Base-by-base conservation (phyloP, 805 yeast genomes). In the Isabelozyma gotoi region DNA sequence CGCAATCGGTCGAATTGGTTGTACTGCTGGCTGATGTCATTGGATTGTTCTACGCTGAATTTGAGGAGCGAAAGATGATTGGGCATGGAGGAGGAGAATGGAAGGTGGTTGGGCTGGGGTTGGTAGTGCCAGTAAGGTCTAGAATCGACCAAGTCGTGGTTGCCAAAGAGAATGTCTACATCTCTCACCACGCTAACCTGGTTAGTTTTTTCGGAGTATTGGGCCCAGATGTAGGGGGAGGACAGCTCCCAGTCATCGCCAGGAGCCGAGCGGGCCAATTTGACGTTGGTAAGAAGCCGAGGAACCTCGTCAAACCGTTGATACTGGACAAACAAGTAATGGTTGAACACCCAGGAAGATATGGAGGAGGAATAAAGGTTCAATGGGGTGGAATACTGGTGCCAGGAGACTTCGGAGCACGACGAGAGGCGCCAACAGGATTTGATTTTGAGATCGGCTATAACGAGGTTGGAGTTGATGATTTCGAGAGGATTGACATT, bases 141-240 rank as follows among this genome's bases (percentile, higher is more conserved):
- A 3, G 58, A 34, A 42, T 66, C 71, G 12, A 38, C 40, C 41
- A 65, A 47, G 48, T 65, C 70, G n/a, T 53, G 53, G 29, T 52
- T 44, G 7, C 71, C 71, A 36, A 54, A 60, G 24, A 66, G 52
- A 7, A 65, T 52, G 40, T 61, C 63, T 12, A 66, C 40, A 17
- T 58, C 57, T 24, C 66, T 54, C 6, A 66, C 57, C 3, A 53
- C 40, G 4, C 51, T 49, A 5, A 42, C 38, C 8, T 46, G 35
- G 34, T 24, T 15, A 5, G 35, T 12, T 7, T 18, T 38, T 12
- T 43, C 42, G 34, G 19, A 34, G 20, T 36, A 43, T 15, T 43
- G 34, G 12, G 36, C 38, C 49, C 49, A 45, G 3, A 45, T 36
- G 32, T 17, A 11, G 3, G 17, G 7, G 7, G 17, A n/a, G 16